These are phyloP conservation scores for Eleusine coracana DNA, from an alignment of 176 grass and related monocot species.

Conservation along the genomic window DNA sequence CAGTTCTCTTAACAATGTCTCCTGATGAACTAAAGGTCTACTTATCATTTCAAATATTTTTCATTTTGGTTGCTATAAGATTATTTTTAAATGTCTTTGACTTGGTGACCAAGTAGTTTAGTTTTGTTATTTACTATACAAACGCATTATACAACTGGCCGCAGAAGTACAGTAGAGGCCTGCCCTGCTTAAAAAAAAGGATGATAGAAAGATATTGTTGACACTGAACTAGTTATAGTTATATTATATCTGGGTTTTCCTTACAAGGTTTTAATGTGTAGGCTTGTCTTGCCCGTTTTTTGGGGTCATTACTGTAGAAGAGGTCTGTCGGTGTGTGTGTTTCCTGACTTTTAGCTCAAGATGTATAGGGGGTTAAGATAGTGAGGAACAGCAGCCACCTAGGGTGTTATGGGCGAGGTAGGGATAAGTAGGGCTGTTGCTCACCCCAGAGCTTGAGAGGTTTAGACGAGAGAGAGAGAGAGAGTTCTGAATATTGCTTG, in stretches of 20 bases:
- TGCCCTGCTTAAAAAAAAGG: neutral
- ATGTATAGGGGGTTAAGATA: neutral
- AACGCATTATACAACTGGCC: neutral
- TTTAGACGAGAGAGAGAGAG: no score
- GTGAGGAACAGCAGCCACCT: neutral
- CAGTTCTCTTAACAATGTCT: conserved; percentile 81
- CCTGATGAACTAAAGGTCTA: conserved; percentile 91
- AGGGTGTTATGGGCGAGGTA: no score
- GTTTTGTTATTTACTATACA: conserved; percentile 17
- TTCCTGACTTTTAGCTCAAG: no score
- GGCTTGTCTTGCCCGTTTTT: neutral
- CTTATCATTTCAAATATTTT: conserved; percentile 26
- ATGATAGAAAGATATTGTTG: neutral
- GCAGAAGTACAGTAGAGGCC: neutral
- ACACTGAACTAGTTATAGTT: neutral
- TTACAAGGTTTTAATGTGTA: neutral
- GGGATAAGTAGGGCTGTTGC: no score
- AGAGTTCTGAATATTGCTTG: no score
- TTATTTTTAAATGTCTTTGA: neutral
- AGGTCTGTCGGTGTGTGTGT: neutral
- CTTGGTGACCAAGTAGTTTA: neutral
- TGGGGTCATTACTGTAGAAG: neutral
- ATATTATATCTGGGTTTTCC: neutral
- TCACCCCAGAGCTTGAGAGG: no score
- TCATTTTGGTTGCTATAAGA: conserved; percentile 22